Evolutionary conservation across 2,329 filamentous ascomycete species (phyloP).

Genomic region (Hymenoscyphus fructigenus): DNA sequence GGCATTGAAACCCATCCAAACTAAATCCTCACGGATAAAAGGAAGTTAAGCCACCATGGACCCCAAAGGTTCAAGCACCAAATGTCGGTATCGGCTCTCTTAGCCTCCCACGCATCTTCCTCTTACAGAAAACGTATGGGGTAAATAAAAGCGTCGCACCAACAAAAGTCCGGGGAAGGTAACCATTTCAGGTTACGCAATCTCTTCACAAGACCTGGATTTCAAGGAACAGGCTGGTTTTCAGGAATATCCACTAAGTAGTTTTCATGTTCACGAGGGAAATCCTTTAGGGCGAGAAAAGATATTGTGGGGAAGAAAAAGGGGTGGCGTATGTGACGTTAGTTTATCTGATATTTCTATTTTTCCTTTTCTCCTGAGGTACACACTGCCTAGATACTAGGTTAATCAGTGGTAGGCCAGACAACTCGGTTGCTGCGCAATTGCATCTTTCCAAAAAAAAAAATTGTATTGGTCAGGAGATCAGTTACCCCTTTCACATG

Average conservation of each 20-base stretch:
- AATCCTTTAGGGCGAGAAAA: not conserved
- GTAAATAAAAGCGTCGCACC: not conserved
- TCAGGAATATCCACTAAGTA: no score
- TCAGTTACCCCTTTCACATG: not conserved
- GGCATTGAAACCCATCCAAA: not conserved
- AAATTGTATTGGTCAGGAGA: not conserved
- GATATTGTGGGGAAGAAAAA: not conserved
- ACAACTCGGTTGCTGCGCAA: not conserved
- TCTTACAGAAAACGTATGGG: not conserved
- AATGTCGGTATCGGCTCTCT: slow-evolving; percentile 2
- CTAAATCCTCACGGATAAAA: not conserved
- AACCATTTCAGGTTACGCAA: no score
- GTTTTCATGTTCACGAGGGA: not conserved
- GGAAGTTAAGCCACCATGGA: not conserved
- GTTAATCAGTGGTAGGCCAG: not conserved
- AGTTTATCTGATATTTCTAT: not conserved
- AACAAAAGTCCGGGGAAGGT: not conserved
- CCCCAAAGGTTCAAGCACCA: not conserved
- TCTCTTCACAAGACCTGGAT: not conserved
- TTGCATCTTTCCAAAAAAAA: not conserved
- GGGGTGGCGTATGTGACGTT: not conserved
- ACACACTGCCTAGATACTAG: not conserved
- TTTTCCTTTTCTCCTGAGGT: not conserved
- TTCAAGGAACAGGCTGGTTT: not conserved
- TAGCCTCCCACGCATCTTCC: not conserved